Percentiles rank a stretch among this genome's conserved stretches.
Evolutionary conservation across 306 rosid genomes (phyloP).

Genomic region (Trifolium dubium): DNA sequence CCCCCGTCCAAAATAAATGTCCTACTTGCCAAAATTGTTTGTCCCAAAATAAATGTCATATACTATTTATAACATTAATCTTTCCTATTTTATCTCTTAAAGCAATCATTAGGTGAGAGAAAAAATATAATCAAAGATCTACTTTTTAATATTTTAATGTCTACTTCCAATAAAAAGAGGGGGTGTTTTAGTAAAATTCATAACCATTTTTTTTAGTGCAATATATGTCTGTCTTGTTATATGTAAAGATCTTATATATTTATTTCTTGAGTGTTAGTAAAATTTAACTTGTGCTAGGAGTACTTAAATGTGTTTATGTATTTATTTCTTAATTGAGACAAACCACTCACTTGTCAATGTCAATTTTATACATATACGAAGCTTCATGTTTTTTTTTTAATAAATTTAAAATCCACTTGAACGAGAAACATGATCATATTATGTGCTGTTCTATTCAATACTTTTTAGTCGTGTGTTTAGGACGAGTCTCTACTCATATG

Average conservation of each 20-base stretch:
- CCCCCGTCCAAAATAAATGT: too few species aligned
- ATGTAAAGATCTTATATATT: slow-evolving; percentile 11
- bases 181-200: too few species aligned
- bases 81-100: too few species aligned
- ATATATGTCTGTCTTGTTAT: slow-evolving; percentile 7
- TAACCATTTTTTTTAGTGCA: slow-evolving; percentile 21
- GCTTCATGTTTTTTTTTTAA: slow-evolving; percentile 4
- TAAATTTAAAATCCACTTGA: slow-evolving; percentile 15
- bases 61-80: too few species aligned
- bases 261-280: neutral
- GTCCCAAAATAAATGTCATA: too few species aligned
- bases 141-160: too few species aligned
- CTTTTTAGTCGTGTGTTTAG: slow-evolving; percentile 50
- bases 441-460: slow-evolving; percentile 43
- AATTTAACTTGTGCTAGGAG: slow-evolving; percentile 31
- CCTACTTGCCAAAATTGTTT: too few species aligned
- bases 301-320: slow-evolving; percentile 17
- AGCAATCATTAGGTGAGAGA: too few species aligned
- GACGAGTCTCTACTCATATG: slow-evolving; percentile 87
- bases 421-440: slow-evolving; percentile 21
- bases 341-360: slow-evolving; percentile 16
- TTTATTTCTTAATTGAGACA: slow-evolving; percentile 41
- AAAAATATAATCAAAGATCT: too few species aligned
- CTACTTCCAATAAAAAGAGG: too few species aligned
- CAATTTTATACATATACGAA: slow-evolving; percentile 12